These are phyloP conservation scores for Taiozyma sp. DNA, from an alignment of 1,139 yeast species.

Conservation along the genomic window DNA sequence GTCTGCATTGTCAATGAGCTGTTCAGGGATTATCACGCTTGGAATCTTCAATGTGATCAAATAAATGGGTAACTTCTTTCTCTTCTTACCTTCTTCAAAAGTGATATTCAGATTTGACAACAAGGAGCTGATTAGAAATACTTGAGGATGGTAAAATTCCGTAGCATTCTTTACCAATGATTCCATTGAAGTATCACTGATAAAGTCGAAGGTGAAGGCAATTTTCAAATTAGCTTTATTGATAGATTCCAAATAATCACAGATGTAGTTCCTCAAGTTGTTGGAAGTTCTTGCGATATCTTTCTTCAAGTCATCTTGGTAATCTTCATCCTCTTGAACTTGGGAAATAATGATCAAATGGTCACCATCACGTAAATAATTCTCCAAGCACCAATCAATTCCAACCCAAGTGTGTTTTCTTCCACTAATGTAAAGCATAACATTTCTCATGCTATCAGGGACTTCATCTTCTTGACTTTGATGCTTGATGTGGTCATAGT, in stretches of 20 bases:
- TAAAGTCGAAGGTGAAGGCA: slow-evolving; percentile 52
- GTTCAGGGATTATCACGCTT: slow-evolving; percentile 29
- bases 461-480: slow-evolving; percentile 1
- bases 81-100: slow-evolving; percentile 23
- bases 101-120: slow-evolving; percentile 29
- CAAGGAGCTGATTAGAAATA: slow-evolving; percentile 39
- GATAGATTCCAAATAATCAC: slow-evolving; percentile 11
- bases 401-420: slow-evolving; percentile 69
- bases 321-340: slow-evolving; percentile 30
- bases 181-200: slow-evolving; percentile 35
- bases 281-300: slow-evolving; percentile 21
- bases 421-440: slow-evolving; percentile 57
- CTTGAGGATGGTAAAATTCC: slow-evolving; percentile 50
- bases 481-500: slow-evolving; percentile 11
- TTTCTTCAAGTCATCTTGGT: slow-evolving; percentile 11
- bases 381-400: slow-evolving; percentile 58
- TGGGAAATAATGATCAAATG: slow-evolving; percentile 47
- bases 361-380: slow-evolving; percentile 57
- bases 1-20: slow-evolving; percentile 19
- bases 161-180: slow-evolving; percentile 47
- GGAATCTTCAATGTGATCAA: slow-evolving; percentile 30
- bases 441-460: slow-evolving; percentile 35
- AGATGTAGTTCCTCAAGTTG: slow-evolving; percentile 16
- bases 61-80: slow-evolving; percentile 31
- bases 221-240: slow-evolving; percentile 30